phyloP scores from a whole-genome alignment of 2,329 filamentous ascomycete species.

The Arthrinium puccinioides region DNA sequence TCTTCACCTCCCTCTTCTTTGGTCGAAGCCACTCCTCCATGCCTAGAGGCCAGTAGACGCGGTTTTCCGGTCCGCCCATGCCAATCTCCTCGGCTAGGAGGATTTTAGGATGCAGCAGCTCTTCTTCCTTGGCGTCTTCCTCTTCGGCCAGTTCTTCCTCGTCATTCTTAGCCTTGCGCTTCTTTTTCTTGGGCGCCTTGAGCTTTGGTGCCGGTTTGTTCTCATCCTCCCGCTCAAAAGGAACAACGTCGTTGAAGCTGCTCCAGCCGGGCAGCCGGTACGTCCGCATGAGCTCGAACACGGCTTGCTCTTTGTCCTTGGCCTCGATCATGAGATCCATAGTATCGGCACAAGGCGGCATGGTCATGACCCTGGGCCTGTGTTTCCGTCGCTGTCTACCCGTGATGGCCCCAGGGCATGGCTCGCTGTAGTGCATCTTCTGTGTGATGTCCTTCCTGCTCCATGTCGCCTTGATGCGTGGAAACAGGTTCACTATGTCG shows the following conservation, averaged over 20 bases:
- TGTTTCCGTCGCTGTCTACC: slow-evolving; percentile 77
- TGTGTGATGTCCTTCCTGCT: slow-evolving; percentile 74
- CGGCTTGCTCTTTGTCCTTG: slow-evolving; percentile 95
- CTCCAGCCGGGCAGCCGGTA: slow-evolving; percentile 79
- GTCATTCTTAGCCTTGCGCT: slow-evolving; percentile 28
- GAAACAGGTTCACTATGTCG: slow-evolving; percentile 69
- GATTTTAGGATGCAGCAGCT: slow-evolving; percentile 29
- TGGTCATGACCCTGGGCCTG: slow-evolving; percentile 65
- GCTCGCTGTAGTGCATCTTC: slow-evolving; percentile 97
- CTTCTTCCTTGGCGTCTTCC: slow-evolving; percentile 26
- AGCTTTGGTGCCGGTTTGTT: slow-evolving; percentile 48
- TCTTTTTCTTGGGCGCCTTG: slow-evolving; percentile 34
- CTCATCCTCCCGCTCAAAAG: slow-evolving; percentile 70
- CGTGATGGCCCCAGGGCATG: slow-evolving; percentile 68
- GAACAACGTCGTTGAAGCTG: slow-evolving; percentile 68
- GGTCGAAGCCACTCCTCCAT: slow-evolving; percentile 88
- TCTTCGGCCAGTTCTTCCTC: slow-evolving; percentile 26
- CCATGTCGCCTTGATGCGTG: slow-evolving; percentile 79
- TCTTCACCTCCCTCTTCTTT: slow-evolving; percentile 63
- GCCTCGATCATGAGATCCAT: slow-evolving; percentile 99
- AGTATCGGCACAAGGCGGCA: slow-evolving; percentile 73
- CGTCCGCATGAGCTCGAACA: slow-evolving; percentile 86
- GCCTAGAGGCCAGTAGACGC: slow-evolving; percentile 86
- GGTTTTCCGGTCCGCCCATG: slow-evolving; percentile 76
- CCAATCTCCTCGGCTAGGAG: slow-evolving; percentile 64